Base-by-base conservation (phyloP, 2,329 filamentous ascomycete genomes). In the Penicillium sp. region DNA sequence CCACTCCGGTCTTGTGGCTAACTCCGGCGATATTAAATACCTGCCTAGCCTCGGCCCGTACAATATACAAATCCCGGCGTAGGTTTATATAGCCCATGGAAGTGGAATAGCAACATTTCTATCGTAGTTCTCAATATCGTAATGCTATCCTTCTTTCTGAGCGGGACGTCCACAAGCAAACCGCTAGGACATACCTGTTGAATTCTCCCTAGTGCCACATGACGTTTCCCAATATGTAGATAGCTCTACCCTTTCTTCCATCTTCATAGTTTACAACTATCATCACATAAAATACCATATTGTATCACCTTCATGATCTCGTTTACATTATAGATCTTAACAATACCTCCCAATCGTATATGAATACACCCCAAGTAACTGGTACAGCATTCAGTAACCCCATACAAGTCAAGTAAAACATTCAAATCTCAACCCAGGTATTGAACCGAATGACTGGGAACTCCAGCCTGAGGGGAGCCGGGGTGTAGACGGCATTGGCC, bases 401-500 rank as follows among this genome's bases (percentile, higher is more conserved):
- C 52, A 55, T 52, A 5, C 31, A 29, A 44, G n/a, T 13, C 3
- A n/a, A 13, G 5, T 13, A 29, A 18, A 13, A n/a, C 4, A 31
- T 44, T 9, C 4, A 8, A 18, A 8, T 3, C 42, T 31, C 6
- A 55, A 38, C 48, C 56, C 16, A 52, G 45, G 18, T 42, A 50
- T 44, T 45, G 42, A 3, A 58, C 47, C 11, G 26, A 40, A n/a
- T 46, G 37, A 4, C 40, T 20, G 2, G 51, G 56, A 20, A 46
- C 32, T 39, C 38, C 38, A 14, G 29, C 46, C 6, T 49, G 32
- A 9, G 56, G 46, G 14, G 47, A 58, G 7, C 35, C 52, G 5
- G 47, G 29, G 34, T 52, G 48, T 55, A 58, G 37, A 47, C 29
- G 7, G 24, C 52, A 39, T 58, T 58, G 20, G 42, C 47, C 8